Evolutionary conservation across 1,139 yeast genomes (phyloP).

Genomic region (Blastobotrys serpentis): DNA sequence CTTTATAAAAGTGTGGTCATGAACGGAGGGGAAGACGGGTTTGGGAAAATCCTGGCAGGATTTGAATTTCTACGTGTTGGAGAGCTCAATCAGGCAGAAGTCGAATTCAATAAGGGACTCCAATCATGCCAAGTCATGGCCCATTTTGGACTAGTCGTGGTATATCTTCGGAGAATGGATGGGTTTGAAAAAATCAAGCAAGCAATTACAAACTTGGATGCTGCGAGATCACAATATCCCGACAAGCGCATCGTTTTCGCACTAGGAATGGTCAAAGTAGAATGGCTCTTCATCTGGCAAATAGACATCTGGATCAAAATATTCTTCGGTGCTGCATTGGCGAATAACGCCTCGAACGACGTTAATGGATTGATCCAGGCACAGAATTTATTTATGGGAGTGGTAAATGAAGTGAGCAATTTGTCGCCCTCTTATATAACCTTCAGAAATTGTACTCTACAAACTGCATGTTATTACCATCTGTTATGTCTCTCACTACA

Average conservation of each 20-base stretch:
- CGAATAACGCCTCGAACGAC: not conserved
- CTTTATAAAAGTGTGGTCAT: not conserved
- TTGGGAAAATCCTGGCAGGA: constrained; percentile 1
- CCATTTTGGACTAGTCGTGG: not conserved
- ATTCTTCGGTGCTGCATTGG: not conserved
- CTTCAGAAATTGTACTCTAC: not conserved
- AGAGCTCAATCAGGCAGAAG: not conserved
- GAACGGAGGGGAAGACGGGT: not conserved
- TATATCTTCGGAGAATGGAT: not conserved
- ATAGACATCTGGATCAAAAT: constrained; percentile 6
- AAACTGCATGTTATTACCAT: constrained; percentile 1
- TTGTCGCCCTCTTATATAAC: not conserved
- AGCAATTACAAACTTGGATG: not conserved
- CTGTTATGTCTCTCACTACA: not conserved
- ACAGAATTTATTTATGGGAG: not conserved
- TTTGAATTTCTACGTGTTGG: constrained; percentile 8
- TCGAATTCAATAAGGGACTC: not conserved
- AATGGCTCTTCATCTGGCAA: constrained; percentile 3
- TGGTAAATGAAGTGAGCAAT: not conserved
- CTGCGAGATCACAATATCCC: not conserved
- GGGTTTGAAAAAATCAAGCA: not conserved
- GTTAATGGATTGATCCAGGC: not conserved
- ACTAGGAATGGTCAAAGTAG: not conserved
- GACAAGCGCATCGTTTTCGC: not conserved
- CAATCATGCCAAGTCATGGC: constrained; percentile 1